Conservation (phyloP, 371 early-diverging fungal species). For the Actinomortierella wolfii region DNA sequence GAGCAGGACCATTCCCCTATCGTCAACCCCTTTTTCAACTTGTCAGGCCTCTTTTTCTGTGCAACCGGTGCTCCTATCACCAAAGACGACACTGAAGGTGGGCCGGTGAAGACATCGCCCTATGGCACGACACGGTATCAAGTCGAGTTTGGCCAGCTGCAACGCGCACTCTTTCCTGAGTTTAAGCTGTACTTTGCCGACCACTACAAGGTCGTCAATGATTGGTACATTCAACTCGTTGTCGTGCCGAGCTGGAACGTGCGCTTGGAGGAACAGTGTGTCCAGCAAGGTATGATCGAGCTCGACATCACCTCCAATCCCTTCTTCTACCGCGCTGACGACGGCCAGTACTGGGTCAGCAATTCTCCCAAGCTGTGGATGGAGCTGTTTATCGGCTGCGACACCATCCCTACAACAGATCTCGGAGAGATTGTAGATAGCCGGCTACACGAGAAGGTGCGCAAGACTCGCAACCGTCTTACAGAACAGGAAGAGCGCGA, state of each 20-base stretch:
- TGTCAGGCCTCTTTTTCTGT: conserved; percentile 44
- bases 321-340: conserved; percentile 44
- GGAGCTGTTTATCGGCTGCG: conserved; percentile 46
- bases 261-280: conserved; percentile 37
- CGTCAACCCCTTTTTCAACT: conserved; percentile 43
- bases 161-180: conserved; percentile 30
- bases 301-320: conserved; percentile 42
- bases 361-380: conserved; percentile 46
- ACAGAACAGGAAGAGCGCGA: conserved; percentile 45
- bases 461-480: conserved; percentile 40
- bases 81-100: conserved; percentile 26
- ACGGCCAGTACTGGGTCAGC: conserved; percentile 46
- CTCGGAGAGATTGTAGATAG: conserved; percentile 43
- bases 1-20: conserved; percentile 43
- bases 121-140: conserved; percentile 45
- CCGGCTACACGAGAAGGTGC: conserved; percentile 41
- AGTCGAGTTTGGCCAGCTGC: conserved; percentile 44
- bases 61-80: conserved; percentile 33
- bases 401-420: conserved; percentile 45
- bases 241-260: conserved; percentile 48
- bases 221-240: conserved; percentile 45
- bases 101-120: conserved; percentile 41
- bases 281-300: conserved; percentile 40
- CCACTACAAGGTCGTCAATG: conserved; percentile 43
- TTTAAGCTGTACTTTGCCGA: conserved; percentile 47